These are phyloP conservation scores for Kuraishia piskuri DNA, from an alignment of 805 yeast species.

Conservation along the genomic window DNA sequence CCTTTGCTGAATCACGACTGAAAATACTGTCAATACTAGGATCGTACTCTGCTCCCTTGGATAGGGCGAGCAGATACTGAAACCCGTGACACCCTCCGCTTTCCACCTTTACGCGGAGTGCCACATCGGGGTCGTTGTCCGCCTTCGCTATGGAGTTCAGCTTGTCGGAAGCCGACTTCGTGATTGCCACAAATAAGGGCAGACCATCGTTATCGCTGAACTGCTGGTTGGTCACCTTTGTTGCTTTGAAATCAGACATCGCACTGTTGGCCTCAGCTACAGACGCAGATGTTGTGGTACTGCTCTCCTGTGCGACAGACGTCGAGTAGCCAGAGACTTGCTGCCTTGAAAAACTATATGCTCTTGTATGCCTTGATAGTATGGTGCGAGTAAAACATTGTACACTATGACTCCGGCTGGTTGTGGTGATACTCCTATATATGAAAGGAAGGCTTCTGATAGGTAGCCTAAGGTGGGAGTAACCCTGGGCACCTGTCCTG, in stretches of 20 bases:
- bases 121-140: slow-evolving; percentile 52
- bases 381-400: too few species aligned
- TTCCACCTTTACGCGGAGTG: slow-evolving; percentile 70
- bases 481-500: not conserved
- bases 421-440: not conserved
- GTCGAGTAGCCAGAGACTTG: not conserved
- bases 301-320: not conserved
- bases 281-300: not conserved
- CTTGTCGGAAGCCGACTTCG: slow-evolving; percentile 40
- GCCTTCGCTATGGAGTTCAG: slow-evolving; percentile 39
- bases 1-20: slow-evolving; percentile 58
- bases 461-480: not conserved
- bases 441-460: not conserved
- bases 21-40: slow-evolving; percentile 41
- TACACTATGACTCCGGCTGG: not conserved
- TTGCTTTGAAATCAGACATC: slow-evolving; percentile 19
- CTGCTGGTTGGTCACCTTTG: slow-evolving; percentile 24
- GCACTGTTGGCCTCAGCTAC: not conserved
- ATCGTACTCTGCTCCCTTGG: slow-evolving; percentile 20
- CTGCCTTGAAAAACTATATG: not conserved
- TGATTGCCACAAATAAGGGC: slow-evolving; percentile 36
- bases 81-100: slow-evolving; percentile 99
- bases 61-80: slow-evolving; percentile 72
- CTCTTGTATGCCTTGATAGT: not conserved
- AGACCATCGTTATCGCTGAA: slow-evolving; percentile 24